These are phyloP conservation scores for Liquidambar formosana DNA, from an alignment of 164 flowering plant species.

Conservation along the genomic window DNA sequence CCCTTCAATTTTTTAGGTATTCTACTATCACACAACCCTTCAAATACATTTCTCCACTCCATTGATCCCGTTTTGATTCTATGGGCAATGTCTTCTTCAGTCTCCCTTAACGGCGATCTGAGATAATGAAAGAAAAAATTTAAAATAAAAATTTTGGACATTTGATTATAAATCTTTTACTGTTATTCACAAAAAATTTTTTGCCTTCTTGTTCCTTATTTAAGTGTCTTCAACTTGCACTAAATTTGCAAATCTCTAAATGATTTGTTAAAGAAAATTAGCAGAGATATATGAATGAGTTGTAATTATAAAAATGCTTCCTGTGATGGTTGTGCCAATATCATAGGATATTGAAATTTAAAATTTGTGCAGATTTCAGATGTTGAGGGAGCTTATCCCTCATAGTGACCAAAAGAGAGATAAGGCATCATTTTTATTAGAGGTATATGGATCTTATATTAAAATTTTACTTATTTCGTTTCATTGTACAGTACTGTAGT, in stretches of 20 bases:
- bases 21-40: too few species aligned
- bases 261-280: neutral
- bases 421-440: constrained; percentile 51
- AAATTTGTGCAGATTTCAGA: constrained; percentile 40
- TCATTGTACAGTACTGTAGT: neutral
- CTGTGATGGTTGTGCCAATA: neutral
- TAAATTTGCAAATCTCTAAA: neutral
- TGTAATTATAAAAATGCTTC: neutral
- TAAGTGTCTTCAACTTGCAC: neutral
- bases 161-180: neutral
- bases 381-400: constrained; percentile 47
- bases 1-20: too few species aligned
- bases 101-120: too few species aligned
- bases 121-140: neutral
- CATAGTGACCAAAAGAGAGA: constrained; percentile 57
- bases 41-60: too few species aligned
- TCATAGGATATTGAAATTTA: neutral
- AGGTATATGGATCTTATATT: constrained; percentile 25
- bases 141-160: neutral
- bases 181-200: neutral
- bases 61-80: too few species aligned
- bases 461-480: neutral
- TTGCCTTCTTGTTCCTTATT: neutral
- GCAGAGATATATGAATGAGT: neutral
- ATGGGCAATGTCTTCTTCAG: too few species aligned